Evolutionary conservation across 2,329 filamentous ascomycete species (phyloP).

Genomic region (Colletotrichum truncatum): DNA sequence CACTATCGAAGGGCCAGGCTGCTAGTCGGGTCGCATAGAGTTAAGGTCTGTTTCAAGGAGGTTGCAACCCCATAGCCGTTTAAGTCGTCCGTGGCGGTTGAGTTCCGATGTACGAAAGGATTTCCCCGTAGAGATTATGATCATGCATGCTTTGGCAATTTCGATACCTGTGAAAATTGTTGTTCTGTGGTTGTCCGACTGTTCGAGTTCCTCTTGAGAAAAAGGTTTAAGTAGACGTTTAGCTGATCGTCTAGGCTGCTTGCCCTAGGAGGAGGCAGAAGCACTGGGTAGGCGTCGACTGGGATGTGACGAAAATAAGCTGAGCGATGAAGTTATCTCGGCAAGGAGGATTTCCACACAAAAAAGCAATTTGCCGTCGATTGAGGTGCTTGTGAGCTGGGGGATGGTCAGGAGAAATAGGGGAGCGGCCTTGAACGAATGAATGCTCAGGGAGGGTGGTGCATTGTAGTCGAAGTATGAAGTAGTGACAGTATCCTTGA

Average conservation of each 20-base stretch:
- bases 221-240: too few species aligned
- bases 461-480: too few species aligned
- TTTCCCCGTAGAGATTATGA: too few species aligned
- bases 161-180: not conserved
- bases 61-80: not conserved
- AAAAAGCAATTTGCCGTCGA: not conserved
- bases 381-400: not conserved
- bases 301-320: not conserved
- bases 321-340: conserved; percentile 7
- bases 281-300: too few species aligned
- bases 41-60: not conserved
- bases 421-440: not conserved
- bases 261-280: too few species aligned
- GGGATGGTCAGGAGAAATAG: not conserved
- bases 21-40: conserved; percentile 15
- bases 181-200: not conserved
- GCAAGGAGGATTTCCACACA: not conserved
- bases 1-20: conserved; percentile 15
- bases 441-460: not conserved
- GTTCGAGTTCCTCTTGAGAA: too few species aligned
- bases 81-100: not conserved
- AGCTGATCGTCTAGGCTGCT: too few species aligned
- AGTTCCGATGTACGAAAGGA: not conserved
- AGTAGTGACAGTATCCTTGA: too few species aligned
- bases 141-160: not conserved